Base-by-base conservation (phyloP, 345 rosid species). In the Brassica juncea region DNA sequence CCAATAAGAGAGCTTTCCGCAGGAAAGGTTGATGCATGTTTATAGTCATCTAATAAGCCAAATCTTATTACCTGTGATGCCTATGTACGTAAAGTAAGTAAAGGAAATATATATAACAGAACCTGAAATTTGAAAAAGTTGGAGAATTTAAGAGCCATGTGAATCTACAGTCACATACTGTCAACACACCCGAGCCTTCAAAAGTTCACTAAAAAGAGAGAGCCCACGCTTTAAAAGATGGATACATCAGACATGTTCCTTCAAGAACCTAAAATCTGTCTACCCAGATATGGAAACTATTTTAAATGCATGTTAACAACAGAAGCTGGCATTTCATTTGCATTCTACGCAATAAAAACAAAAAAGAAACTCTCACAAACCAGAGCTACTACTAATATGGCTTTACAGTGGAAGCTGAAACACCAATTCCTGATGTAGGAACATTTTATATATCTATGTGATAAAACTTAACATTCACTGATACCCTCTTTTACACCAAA, bases 101-200 rank as follows among this genome's bases (percentile, higher is more conserved):
- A 70, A 61, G 5, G 74, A 79, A 73, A 67, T 60, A 67, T 49
- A 79, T 67, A 67, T 60, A 67, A 61, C 74, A 79, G 32, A 68
- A 60, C 68, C 14, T 79, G 72, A 68, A 72, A 25, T 21, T 19
- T 47, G 39, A 65, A 70, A 77, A 78, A 71, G 52, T 12, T 47
- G 3, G 72, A 65, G 67, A 71, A 78, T 71, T 78, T 44, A 68
- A 80, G 66, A 68, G 79, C 35, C 83, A 80, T 80, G 83, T 80
- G 83, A 80, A 70, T 37, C 32, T 62, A 80, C 83, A 80, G 83
- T 80, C 14, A 62, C 66, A 37, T 15, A 12, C 2, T 52, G 57
- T 49, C 19, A 30, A 68, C 59, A 65, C 55, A 62, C 74, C 49
- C 27, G 39, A 80, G 75, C 49, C 71, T 62, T 61, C 75, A 35